phyloP scores from a whole-genome alignment of 2,329 filamentous ascomycete genomes.

The Zymoseptoria brevis region DNA sequence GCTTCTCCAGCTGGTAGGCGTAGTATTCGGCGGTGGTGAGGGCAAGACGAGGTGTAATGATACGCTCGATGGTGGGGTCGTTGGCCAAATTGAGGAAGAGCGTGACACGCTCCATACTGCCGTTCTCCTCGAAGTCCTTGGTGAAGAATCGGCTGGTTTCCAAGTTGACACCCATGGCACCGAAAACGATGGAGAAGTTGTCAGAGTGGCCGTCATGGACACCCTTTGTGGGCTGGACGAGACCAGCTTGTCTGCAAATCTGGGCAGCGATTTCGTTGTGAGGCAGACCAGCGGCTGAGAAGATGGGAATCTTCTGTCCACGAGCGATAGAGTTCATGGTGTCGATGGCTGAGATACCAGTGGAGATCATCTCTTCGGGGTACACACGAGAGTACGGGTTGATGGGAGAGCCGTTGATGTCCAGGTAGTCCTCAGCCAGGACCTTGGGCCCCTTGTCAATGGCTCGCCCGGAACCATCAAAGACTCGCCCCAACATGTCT shows the following conservation, averaged over 20 bases:
- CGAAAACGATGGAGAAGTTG: slow-evolving; percentile 99
- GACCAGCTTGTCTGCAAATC: slow-evolving; percentile 92
- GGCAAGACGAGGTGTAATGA: slow-evolving; percentile 96
- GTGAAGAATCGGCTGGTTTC: slow-evolving; percentile 98
- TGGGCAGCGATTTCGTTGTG: slow-evolving; percentile 99
- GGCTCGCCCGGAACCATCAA: slow-evolving; percentile 93
- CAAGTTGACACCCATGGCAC: slow-evolving; percentile 99
- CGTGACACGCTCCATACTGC: slow-evolving; percentile 92
- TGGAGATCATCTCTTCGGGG: slow-evolving; percentile 99
- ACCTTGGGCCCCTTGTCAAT: slow-evolving; percentile 99
- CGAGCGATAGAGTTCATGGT: slow-evolving; percentile 90
- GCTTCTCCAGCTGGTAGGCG: slow-evolving; percentile 99
- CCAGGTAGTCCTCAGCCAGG: slow-evolving; percentile 92
- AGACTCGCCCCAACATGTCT: slow-evolving; percentile 98
- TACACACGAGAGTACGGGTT: slow-evolving; percentile 98
- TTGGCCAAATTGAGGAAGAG: slow-evolving; percentile 99
- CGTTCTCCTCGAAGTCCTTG: slow-evolving; percentile 97
- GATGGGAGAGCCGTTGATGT: slow-evolving; percentile 98
- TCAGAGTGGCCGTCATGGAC: slow-evolving; percentile 95
- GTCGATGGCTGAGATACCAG: slow-evolving; percentile 97
- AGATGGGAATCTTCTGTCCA: slow-evolving; percentile 99
- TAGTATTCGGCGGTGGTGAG: slow-evolving; percentile 99
- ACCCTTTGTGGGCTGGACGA: slow-evolving; percentile 81
- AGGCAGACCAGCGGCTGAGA: slow-evolving; percentile 94
- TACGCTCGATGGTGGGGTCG: slow-evolving; percentile 98